Base-by-base conservation (phyloP, 139 green algal genomes). In the Chlamydomonas eustigma region DNA sequence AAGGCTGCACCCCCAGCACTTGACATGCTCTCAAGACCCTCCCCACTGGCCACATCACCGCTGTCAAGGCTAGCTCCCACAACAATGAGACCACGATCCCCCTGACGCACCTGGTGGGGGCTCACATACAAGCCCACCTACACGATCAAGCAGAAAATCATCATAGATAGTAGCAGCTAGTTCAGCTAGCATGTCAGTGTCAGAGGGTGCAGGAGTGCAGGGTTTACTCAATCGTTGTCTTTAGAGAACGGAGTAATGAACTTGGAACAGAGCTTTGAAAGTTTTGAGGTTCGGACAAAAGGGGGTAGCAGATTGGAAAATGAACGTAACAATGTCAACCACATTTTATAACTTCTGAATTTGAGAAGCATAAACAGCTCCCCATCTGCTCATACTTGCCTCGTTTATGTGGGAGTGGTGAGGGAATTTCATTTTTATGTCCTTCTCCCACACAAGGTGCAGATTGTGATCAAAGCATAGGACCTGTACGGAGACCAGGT, bases 381-480 rank as follows among this genome's bases (percentile, higher is more conserved):
- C n/a, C 44, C 18, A 58, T 28, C 44, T 58, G 44, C 12, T 58
- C 44, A 58, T 51, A 73, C 81, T 5, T 68, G 87, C 87, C 85
- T 96, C 92, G 3, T 86, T 75, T 12, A 95, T 85, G n/a, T 52
- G 72, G 31, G 86, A 83, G 50, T 92, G 80, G 38, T 84, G 66
- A 0, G 86, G 86, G 34, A 93, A 80, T 38, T 88, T 71, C 34
- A 86, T 71, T 35, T 77, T 69, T 4, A 92, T 73, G 32, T 87
- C 64, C 22, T 79, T 75, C 78, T 94, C 81, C 95, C 96, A 98
- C 83, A 94, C 34, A 37, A 94, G 76, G 69, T 88, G 86, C 73
- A 99, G 81, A 86, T 99, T 99, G 91, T 98, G 94, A 82, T 99
- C 96, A 30, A 94, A 95, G 70, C 84, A 92, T 50, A 97, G 69